Conservation (phyloP, 2,329 filamentous ascomycete species). For the Fusarium sp. region DNA sequence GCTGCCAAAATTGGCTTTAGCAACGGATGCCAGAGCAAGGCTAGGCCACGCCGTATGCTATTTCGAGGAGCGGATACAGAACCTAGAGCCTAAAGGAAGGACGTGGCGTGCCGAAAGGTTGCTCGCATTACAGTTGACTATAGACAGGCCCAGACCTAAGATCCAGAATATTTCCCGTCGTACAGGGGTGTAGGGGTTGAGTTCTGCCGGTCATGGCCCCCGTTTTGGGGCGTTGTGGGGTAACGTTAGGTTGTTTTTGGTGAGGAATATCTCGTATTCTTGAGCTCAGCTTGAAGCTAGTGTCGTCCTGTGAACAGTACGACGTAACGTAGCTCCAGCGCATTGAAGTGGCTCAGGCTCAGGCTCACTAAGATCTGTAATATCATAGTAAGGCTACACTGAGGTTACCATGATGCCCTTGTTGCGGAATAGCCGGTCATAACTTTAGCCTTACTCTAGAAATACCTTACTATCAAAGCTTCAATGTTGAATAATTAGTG, state of each 20-base stretch:
- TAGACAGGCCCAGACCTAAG: conserved; percentile 23
- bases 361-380: conserved; percentile 1
- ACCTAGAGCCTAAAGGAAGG: neutral
- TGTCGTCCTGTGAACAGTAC: conserved; percentile 10
- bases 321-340: conserved; percentile 31
- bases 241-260: conserved; percentile 24
- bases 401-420: neutral
- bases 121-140: neutral
- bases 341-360: neutral
- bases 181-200: conserved; percentile 1
- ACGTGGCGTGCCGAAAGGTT: neutral
- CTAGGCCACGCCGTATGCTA: conserved; percentile 34
- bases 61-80: conserved; percentile 31
- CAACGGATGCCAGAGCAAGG: neutral
- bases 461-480: neutral
- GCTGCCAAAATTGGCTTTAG: neutral
- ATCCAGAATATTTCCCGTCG: conserved; percentile 32
- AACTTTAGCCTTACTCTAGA: neutral
- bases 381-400: neutral
- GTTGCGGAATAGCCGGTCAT: conserved; percentile 9
- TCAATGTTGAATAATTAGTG: neutral
- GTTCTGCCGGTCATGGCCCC: conserved; percentile 23
- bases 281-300: conserved; percentile 17
- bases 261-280: conserved; percentile 39
- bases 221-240: conserved; percentile 37